Evolutionary conservation across 495 filamentous ascomycete genomes (phyloP), one percentile per base, ranked within the genome.

Genomic region (Penicillium angulare): DNA sequence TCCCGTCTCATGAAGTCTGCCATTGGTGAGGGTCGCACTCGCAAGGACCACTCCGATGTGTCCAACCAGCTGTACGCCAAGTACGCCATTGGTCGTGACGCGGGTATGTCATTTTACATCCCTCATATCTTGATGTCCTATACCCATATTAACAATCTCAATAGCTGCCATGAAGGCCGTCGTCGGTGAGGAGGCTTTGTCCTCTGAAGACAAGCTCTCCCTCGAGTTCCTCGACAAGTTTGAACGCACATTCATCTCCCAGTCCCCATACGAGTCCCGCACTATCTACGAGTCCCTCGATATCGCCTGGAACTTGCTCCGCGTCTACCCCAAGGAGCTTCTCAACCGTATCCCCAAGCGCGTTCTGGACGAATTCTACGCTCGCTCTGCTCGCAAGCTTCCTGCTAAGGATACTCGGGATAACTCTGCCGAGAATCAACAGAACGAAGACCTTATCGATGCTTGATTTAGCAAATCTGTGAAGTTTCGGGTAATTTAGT

Each of bases 1-100:
- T 97, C 95, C 12, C 95, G 93, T 82, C 88, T 99, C 60, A 99
- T 99, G 93, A 99, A 99, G 69, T 97, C 95, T 58, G 95, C 93
- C 63, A 99, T 99, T 57, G 95, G 95, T 64, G 90, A 96, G 72
- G 89, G 88, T 53, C 92, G 87, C 76, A 97, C 93, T 3, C 86
- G 93, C 54, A 89, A 88, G 73, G 93, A 99, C 66, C 93, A 99
- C 73, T 87, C 88, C 49, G 93, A 99, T 72, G 93, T 99, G 31
- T 97, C 95, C 50, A 97, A 97, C 78, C 93, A 99, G 78, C 83
- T 99, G 50, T 99, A 99, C 71, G 93, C 93, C 68, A 99, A 99
- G 76, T 99, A 99, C 70, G 93, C 93, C 69, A 97, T 99, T 64
- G 93, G 93, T 66, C 89, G 90, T 76, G 93, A 99, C 66, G 93